Evolutionary conservation across 805 yeast genomes (phyloP).

Genomic region (Metschnikowia henanensis): DNA sequence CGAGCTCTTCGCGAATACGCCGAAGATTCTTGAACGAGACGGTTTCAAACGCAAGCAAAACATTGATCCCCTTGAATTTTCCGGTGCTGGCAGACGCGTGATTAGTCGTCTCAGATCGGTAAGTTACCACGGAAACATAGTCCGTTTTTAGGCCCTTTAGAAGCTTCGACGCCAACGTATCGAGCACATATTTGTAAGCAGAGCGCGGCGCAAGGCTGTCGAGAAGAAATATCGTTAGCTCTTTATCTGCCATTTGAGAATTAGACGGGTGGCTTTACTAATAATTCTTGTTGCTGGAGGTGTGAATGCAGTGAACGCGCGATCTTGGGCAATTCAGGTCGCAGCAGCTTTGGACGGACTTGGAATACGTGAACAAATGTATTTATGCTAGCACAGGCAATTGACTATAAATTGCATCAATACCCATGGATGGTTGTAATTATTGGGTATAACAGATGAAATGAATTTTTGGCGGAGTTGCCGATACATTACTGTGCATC

Average conservation of each 20-base stretch:
- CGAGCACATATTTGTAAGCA: constrained; percentile 36
- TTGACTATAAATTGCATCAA: no score
- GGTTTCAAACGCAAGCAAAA: constrained; percentile 20
- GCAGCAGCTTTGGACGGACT: no score
- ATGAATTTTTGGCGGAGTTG: no score
- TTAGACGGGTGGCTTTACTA: no score
- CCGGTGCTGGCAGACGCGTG: constrained; percentile 17
- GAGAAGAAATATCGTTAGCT: constrained; percentile 47
- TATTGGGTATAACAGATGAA: no score
- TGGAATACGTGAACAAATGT: no score
- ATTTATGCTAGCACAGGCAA: no score
- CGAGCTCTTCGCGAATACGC: constrained; percentile 3
- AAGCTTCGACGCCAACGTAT: constrained; percentile 41
- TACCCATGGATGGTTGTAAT: no score
- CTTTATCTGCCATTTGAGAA: constrained; percentile 33
- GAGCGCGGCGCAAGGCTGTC: constrained; percentile 51
- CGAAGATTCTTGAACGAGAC: constrained; percentile 22
- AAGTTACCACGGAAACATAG: constrained; percentile 32
- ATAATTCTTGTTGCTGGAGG: no score
- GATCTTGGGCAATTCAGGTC: no score
- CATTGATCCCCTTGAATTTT: constrained; percentile 17
- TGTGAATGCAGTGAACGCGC: no score
- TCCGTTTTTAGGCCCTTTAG: constrained; percentile 46
- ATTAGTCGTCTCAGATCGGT: constrained; percentile 22
- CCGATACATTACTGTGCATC: no score